phyloP scores from a whole-genome alignment of 2,329 filamentous ascomycete species.

The Arachnomyces sp. region DNA sequence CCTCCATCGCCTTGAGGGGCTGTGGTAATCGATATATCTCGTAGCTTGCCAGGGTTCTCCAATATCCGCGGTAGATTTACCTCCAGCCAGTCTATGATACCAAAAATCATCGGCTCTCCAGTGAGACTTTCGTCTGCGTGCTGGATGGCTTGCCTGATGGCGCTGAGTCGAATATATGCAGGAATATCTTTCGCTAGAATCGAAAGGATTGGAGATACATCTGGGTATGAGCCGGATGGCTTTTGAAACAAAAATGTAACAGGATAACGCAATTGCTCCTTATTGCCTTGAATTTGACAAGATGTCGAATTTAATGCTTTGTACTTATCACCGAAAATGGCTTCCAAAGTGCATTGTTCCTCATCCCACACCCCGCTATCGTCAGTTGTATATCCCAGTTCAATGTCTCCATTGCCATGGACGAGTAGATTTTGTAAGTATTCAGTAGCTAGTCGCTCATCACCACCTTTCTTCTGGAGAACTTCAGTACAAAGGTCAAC shows the following conservation, averaged over 20 bases:
- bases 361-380: conserved; percentile 66
- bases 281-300: conserved; percentile 63
- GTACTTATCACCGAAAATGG: conserved; percentile 75
- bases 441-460: conserved; percentile 72
- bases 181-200: conserved; percentile 64
- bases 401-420: conserved; percentile 29
- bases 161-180: conserved; percentile 86
- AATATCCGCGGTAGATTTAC: conserved; percentile 75
- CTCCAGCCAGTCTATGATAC: conserved; percentile 85
- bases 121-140: conserved; percentile 63
- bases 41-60: conserved; percentile 71
- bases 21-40: conserved; percentile 69
- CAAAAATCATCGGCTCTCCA: conserved; percentile 87
- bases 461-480: conserved; percentile 60
- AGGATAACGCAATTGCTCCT: conserved; percentile 35
- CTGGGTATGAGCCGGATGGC: conserved; percentile 62
- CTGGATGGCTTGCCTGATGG: conserved; percentile 67
- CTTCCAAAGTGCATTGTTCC: conserved; percentile 73
- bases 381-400: conserved; percentile 12
- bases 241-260: conserved; percentile 60
- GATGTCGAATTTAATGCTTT: conserved; percentile 52
- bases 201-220: conserved; percentile 58
- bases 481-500: conserved; percentile 72
- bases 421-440: conserved; percentile 66
- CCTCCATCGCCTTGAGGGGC: conserved; percentile 5